Base-by-base conservation (phyloP, 345 rosid genomes). In the Rhizophora apiculata region DNA sequence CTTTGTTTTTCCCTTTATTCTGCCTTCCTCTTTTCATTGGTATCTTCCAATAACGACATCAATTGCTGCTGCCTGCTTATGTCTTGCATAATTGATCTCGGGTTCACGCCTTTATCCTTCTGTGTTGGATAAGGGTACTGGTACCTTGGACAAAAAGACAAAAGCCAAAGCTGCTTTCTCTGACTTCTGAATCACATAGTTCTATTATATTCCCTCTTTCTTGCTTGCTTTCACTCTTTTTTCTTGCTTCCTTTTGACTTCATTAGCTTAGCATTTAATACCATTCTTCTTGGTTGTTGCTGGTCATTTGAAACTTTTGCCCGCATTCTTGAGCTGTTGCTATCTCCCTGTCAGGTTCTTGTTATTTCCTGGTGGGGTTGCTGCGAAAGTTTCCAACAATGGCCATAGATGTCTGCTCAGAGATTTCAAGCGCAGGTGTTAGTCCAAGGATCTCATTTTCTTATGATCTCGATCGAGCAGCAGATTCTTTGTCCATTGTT, bases 361-460 rank as follows among this genome's bases (percentile, higher is more conserved):
- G 60, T 24, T 36, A 8, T 37, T 32, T 24, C 24, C 30, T 19
- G 60, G 27, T 55, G 29, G 30, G 49, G 49, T 11, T 22, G 60
- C 30, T 22, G 9, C 9, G 15, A 22, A 26, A 55, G 49, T 55
- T 26, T 22, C 6, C 29, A 10, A 39, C 53, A 18, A 91, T 93
- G 98, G 96, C 96, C 27, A 72, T 91, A 31, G 94, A 93, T 53
- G 91, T 89, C 58, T 89, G 85, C 46, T 80, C 96, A 2, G 96
- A 88, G 83, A 80, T 85, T 72, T 73, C 89, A 65, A 83, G 82
- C 73, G 55, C 89, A 6, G 80, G 78, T 55, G 78, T 82, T 63
- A 87, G 93, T 71, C 92, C 97, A 29, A 76, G 98, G 73, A 79
- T 88, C 74, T 89, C 96, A n/a, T 89, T 89, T 64, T 89, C 96